Conservation (phyloP, 176 grass and related monocot species). For the Carex littledalei region DNA sequence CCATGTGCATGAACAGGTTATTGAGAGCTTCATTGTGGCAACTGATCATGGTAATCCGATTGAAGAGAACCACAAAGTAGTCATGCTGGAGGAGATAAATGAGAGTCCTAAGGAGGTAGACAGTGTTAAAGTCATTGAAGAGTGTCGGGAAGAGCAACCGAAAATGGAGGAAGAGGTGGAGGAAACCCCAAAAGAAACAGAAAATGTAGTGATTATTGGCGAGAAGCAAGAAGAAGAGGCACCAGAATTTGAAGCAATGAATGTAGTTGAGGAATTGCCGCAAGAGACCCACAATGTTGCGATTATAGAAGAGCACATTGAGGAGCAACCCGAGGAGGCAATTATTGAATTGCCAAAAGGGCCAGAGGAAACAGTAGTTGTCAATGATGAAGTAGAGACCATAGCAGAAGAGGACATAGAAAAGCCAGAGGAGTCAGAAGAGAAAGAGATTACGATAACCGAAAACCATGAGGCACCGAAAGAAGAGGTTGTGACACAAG, state of each 20-base stretch:
- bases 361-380: neutral
- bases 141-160: neutral
- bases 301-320: neutral
- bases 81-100: neutral
- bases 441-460: neutral
- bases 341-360: slow-evolving; percentile 5
- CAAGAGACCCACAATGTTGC: neutral
- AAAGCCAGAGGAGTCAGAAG: slow-evolving; percentile 1
- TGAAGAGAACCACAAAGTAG: slow-evolving; percentile 7
- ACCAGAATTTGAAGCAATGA: neutral
- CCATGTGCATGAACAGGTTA: neutral
- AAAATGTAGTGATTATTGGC: neutral
- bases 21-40: neutral
- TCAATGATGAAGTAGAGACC: neutral
- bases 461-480: neutral
- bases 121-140: slow-evolving; percentile 7
- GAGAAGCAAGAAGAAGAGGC: slow-evolving; percentile 20
- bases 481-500: slow-evolving; percentile 15
- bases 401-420: neutral
- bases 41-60: neutral
- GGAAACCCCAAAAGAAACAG: slow-evolving; percentile 1
- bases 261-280: neutral
- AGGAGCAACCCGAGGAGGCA: neutral
- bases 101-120: neutral
- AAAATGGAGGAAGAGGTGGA: slow-evolving; percentile 6